Evolutionary conservation across 2,329 filamentous ascomycete genomes (phyloP), one percentile per base, ranked within the genome.

Genomic region (Calycina marina): DNA sequence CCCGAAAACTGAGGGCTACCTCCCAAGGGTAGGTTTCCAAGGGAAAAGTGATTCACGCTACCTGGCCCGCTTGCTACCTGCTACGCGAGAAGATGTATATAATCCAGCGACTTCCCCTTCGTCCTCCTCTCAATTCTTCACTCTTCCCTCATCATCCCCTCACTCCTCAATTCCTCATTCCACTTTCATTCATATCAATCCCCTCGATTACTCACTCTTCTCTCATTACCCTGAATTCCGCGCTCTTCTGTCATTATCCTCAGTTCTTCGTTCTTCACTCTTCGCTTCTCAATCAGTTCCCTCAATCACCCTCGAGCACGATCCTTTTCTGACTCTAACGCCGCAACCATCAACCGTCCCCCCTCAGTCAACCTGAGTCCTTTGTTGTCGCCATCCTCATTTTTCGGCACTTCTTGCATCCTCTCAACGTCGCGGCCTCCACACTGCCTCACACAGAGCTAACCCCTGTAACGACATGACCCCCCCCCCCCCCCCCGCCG

Each of bases 71-170:
- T 18, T 32, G 20, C 11, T 26, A 18, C 28, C 15, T 4, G 22
- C n/a, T n/a, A n/a, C n/a, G n/a, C n/a, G n/a, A n/a, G n/a, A n/a
- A 28, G 24, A 34, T 34, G 18, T 34, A 34, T 34, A 14, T 28
- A 18, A 18, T 20, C 31, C 14, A 11, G 6, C 14, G 6, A 15
- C 20, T 14, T 32, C 12, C 20, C 30, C 18, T 14, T 32, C 13
- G 8, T 22, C 14, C 30, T 25, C 14, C 20, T 22, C 15, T 32
- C n/a, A 17, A 17, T 18, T 15, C 31, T 34, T 34, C 12, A 28
- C 24, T 14, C 25, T 28, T 28, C n/a, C 9, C 15, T 28, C 18
- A 18, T 16, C n/a, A 26, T 18, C 13, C 17, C 16, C 25, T 18
- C n/a, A 12, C 12, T 28, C 18, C 31, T 30, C 28, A 16, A 6